Percentiles rank a stretch among this genome's conserved stretches.
These are phyloP conservation scores for Aschersonia sp. DNA, from an alignment of 2,329 filamentous ascomycete species.

Conservation along the genomic window DNA sequence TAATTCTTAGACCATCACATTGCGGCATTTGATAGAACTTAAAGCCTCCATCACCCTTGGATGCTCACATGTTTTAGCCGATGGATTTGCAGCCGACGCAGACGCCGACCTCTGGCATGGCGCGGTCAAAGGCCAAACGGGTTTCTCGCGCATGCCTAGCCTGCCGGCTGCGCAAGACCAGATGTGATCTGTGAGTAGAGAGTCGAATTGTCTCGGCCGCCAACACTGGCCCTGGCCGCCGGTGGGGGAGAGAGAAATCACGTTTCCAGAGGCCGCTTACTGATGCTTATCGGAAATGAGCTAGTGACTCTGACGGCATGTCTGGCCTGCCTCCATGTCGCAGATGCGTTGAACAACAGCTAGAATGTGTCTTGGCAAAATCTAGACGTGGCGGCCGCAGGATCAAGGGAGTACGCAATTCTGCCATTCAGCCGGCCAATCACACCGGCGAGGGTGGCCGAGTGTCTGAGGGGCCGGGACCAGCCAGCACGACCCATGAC, in stretches of 20 bases:
- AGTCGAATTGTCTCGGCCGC: background rate
- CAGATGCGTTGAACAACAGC: slow-evolving; percentile 20
- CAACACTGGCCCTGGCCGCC: background rate
- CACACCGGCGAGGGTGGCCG: background rate
- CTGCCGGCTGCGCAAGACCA: slow-evolving; percentile 16
- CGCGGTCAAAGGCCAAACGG: slow-evolving; percentile 11
- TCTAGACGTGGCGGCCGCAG: slow-evolving; percentile 23
- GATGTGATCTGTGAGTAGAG: slow-evolving; percentile 16
- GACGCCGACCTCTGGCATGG: slow-evolving; percentile 6
- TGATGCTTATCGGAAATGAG: slow-evolving; percentile 2
- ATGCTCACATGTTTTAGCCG: slow-evolving; percentile 2
- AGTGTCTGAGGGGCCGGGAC: background rate
- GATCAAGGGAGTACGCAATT: slow-evolving; percentile 12
- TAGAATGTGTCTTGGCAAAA: slow-evolving; percentile 24
- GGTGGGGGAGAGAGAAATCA: background rate
- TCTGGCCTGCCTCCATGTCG: slow-evolving; percentile 21
- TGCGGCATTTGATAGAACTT: slow-evolving; percentile 5
- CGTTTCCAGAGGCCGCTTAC: slow-evolving; percentile 1
- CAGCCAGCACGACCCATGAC: slow-evolving; percentile 2
- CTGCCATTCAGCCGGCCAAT: slow-evolving; percentile 2
- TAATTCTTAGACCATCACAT: background rate
- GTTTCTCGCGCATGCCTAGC: slow-evolving; percentile 17
- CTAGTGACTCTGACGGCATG: slow-evolving; percentile 17
- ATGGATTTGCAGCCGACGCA: slow-evolving; percentile 6
- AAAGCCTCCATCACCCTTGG: slow-evolving; percentile 3